Percentiles rank a stretch among this genome's conserved stretches.
These are phyloP conservation scores for Conticribra weissflogii DNA, from an alignment of 108 stramenopile genomes.

Conservation along the genomic window DNA sequence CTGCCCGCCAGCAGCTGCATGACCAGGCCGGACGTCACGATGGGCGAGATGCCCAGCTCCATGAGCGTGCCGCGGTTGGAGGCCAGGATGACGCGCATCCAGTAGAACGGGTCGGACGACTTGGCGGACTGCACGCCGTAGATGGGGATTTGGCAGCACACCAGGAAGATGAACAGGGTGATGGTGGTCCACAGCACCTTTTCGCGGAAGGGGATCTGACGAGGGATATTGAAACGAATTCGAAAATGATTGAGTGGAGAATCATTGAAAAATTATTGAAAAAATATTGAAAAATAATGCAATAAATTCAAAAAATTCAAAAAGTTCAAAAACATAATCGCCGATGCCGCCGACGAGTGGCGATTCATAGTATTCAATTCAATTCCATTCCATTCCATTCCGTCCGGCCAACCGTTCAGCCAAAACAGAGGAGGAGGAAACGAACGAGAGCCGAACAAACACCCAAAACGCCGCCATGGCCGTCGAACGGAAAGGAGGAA, in stretches of 20 bases:
- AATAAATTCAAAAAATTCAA: too few relatives aligned
- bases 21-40: slow-evolving; percentile 94
- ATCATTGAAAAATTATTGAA: too few relatives aligned
- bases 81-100: slow-evolving; percentile 99
- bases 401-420: too few relatives aligned
- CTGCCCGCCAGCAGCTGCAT: slow-evolving; percentile 96
- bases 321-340: too few relatives aligned
- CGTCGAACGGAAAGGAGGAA: too few relatives aligned
- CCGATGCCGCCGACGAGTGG: too few relatives aligned
- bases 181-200: slow-evolving; percentile 99
- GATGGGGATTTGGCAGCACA: slow-evolving; percentile 99
- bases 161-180: slow-evolving; percentile 99
- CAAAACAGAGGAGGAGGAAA: too few relatives aligned
- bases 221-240: background rate
- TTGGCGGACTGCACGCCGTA: slow-evolving; percentile 98
- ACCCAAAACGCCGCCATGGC: too few relatives aligned
- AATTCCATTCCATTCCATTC: too few relatives aligned
- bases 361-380: too few relatives aligned
- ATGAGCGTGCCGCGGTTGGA: slow-evolving; percentile 99
- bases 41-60: slow-evolving; percentile 99
- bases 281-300: too few relatives aligned
- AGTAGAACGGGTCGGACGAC: slow-evolving; percentile 99
- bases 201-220: slow-evolving; percentile 93
- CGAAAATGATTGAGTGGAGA: background rate
- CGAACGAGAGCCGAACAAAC: too few relatives aligned